phyloP scores from a whole-genome alignment of 2,329 filamentous ascomycete species.

The Simplicillium aogashimaense region DNA sequence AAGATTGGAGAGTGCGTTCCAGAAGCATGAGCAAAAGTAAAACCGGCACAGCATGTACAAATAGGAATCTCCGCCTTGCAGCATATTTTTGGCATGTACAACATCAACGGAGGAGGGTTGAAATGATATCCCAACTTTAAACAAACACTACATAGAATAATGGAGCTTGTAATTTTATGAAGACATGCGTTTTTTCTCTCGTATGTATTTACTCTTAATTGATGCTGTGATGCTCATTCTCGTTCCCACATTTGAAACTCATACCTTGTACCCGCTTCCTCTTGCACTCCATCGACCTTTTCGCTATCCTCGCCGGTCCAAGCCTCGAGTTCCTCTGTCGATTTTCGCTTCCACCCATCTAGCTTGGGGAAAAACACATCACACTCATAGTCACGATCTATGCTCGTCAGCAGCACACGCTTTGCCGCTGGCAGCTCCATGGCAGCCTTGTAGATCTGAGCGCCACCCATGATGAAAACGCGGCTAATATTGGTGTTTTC shows the following conservation, averaged over 20 bases:
- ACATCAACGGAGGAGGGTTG: background rate
- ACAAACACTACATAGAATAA: background rate
- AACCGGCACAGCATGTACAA: background rate
- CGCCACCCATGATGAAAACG: conserved; percentile 84
- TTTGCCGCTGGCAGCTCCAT: conserved; percentile 47
- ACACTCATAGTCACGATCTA: conserved; percentile 62
- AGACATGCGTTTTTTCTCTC: background rate
- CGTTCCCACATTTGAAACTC: conserved; percentile 69
- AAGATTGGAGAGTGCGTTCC: conserved; percentile 28
- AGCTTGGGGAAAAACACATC: conserved; percentile 59
- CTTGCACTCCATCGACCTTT: conserved; percentile 42
- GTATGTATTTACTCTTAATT: background rate
- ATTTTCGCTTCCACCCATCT: conserved; percentile 42
- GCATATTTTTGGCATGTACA: background rate
- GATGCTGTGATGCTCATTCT: conserved; percentile 10
- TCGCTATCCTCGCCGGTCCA: conserved; percentile 54
- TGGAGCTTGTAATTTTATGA: background rate
- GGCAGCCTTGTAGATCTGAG: conserved; percentile 70
- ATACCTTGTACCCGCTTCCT: conserved; percentile 56
- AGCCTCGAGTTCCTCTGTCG: conserved; percentile 41
- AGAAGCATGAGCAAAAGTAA: conserved; percentile 15
- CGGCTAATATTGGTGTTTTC: conserved; percentile 35
- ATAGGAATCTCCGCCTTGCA: background rate
- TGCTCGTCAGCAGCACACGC: conserved; percentile 60
- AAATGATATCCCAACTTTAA: conserved; percentile 1